A percentile compares a stretch with the other conserved stretches of the same genome.
phyloP scores from a whole-genome alignment of 2,329 filamentous ascomycete genomes.

The Penicillium hesseltinei region DNA sequence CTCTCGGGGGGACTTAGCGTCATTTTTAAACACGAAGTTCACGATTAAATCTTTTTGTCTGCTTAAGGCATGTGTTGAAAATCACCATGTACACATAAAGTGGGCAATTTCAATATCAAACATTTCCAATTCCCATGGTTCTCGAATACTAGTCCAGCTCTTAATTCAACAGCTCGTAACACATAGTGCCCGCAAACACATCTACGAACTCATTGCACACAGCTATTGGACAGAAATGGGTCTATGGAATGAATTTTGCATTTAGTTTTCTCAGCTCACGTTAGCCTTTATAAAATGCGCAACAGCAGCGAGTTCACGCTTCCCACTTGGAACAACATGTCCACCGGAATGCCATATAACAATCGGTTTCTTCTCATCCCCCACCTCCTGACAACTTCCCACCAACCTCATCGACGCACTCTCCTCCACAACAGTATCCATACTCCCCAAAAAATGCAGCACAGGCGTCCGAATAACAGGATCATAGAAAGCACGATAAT shows the following conservation, averaged over 20 bases:
- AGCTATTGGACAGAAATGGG: no score
- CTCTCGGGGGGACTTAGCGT: not conserved
- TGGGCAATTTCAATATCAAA: not conserved
- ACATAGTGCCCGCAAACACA: not conserved
- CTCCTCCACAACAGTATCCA: not conserved
- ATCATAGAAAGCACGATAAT: not conserved
- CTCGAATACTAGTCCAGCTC: not conserved
- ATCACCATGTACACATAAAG: not conserved
- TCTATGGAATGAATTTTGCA: not conserved
- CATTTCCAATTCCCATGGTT: not conserved
- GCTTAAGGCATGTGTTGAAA: not conserved
- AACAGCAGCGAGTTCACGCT: not conserved
- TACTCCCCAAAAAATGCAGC: not conserved
- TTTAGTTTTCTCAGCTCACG: not conserved
- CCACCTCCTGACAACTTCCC: not conserved
- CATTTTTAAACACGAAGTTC: conserved; percentile 9
- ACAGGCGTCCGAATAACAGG: not conserved
- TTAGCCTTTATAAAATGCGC: not conserved
- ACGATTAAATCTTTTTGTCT: conserved; percentile 1
- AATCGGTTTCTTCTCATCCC: not conserved
- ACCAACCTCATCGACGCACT: not conserved
- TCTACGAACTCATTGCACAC: not conserved
- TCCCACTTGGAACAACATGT: not conserved
- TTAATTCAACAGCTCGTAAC: not conserved
- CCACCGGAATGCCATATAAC: not conserved